A percentile compares a stretch with the other conserved stretches of the same genome.
Conservation (phyloP, 116 monocot species). For the Papilionanthe hybrid region DNA sequence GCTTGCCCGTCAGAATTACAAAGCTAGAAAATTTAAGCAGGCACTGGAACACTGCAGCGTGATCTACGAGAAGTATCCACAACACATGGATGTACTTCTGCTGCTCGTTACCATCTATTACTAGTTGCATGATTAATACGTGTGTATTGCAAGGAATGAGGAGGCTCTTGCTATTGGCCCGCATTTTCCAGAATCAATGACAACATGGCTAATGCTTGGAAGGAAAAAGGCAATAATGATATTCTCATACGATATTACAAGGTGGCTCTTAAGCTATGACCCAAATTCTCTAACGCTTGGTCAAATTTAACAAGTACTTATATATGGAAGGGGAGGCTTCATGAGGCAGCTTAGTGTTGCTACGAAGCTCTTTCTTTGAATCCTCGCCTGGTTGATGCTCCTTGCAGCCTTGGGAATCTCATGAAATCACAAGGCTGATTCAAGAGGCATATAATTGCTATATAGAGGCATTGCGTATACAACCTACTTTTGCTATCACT, state of each 20-base stretch:
- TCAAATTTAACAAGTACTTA: slow-evolving; percentile 94
- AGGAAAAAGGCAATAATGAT: slow-evolving; percentile 90
- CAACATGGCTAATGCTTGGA: slow-evolving; percentile 99
- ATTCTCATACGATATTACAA: slow-evolving; percentile 78
- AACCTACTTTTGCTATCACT: slow-evolving; percentile 84
- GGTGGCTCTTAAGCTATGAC: slow-evolving; percentile 78
- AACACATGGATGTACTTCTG: slow-evolving; percentile 56
- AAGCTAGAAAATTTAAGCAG: slow-evolving; percentile 50
- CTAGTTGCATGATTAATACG: slow-evolving; percentile 84
- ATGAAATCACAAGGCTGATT: slow-evolving; percentile 84
- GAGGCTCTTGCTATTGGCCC: slow-evolving; percentile 82
- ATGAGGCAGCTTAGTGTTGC: slow-evolving; percentile 87
- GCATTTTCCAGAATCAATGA: slow-evolving; percentile 84
- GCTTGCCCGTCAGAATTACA: slow-evolving; percentile 62
- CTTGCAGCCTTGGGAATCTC: slow-evolving; percentile 87
- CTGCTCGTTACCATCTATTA: slow-evolving; percentile 74
- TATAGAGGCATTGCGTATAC: slow-evolving; percentile 69
- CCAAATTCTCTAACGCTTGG: slow-evolving; percentile 90
- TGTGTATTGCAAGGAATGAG: slow-evolving; percentile 86
- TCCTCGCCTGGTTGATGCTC: slow-evolving; percentile 91
- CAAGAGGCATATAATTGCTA: slow-evolving; percentile 94
- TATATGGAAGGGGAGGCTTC: slow-evolving; percentile 72
- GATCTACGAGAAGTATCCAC: slow-evolving; percentile 56
- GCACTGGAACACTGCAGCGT: slow-evolving; percentile 55
- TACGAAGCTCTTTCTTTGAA: slow-evolving; percentile 86